Conservation (phyloP, 163 green algal species). For the Chlorella variabilis region DNA sequence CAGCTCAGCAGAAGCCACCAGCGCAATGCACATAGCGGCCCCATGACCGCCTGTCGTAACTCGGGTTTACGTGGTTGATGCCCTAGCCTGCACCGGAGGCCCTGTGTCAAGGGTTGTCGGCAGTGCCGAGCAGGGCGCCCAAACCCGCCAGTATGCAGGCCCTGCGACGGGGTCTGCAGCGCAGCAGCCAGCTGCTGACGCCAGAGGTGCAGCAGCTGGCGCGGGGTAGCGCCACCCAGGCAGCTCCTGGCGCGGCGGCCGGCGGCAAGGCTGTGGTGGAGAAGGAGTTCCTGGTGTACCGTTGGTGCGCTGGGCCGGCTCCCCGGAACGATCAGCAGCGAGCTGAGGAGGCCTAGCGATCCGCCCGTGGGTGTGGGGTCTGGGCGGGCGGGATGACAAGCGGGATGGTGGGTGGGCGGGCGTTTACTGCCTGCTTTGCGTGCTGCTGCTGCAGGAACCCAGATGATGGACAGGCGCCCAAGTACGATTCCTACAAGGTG, state of each 20-base stretch:
- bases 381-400: too few species aligned
- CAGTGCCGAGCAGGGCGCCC: too few species aligned
- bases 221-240: neutral
- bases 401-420: too few species aligned
- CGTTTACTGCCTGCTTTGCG: too few species aligned
- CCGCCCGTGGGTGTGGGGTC: too few species aligned
- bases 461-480: conserved; percentile 80
- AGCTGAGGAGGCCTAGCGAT: too few species aligned
- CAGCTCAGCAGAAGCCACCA: too few species aligned
- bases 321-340: too few species aligned
- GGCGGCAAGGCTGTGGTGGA: conserved; percentile 54
- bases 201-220: neutral
- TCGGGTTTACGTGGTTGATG: too few species aligned
- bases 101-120: neutral
- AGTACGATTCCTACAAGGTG: conserved; percentile 93
- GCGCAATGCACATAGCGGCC: too few species aligned
- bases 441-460: conserved; percentile 82
- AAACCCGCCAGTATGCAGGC: conserved; percentile 5
- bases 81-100: too few species aligned
- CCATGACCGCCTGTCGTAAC: too few species aligned
- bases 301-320: conserved; percentile 1
- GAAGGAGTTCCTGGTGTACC: conserved; percentile 73
- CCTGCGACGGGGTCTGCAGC: neutral
- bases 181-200: neutral
- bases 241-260: neutral